Evolutionary conservation across 2,329 filamentous ascomycete genomes (phyloP).

Genomic region (Verruconis gallopava): DNA sequence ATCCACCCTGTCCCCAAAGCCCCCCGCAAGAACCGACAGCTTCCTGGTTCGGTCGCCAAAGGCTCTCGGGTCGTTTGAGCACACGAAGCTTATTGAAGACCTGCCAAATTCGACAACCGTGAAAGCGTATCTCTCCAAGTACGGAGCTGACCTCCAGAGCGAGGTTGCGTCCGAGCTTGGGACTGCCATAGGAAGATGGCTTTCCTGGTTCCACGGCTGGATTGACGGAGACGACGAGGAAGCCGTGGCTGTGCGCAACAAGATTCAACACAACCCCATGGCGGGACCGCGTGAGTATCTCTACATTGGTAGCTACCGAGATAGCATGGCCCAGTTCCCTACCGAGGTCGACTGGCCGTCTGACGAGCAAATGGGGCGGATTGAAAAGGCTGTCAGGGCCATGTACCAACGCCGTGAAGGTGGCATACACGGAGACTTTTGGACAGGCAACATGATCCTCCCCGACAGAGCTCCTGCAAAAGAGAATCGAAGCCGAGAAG

Average conservation of each 20-base stretch:
- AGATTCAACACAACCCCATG: not conserved
- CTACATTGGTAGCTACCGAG: not conserved
- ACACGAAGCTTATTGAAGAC: not conserved
- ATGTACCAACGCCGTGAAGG: not conserved
- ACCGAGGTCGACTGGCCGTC: not conserved
- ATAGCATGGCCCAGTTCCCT: not conserved
- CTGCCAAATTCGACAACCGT: not conserved
- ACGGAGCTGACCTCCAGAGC: not conserved
- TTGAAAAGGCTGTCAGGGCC: not conserved
- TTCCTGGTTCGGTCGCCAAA: not conserved
- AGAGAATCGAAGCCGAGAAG: not conserved
- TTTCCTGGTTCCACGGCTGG: not conserved
- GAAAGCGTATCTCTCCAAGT: not conserved
- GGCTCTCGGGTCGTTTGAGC: not conserved
- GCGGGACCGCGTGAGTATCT: not conserved
- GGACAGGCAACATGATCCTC: slow-evolving; percentile 1
- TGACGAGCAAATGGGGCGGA: not conserved
- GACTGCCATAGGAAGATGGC: not conserved
- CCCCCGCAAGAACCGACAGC: not conserved
- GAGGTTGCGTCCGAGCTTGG: not conserved
- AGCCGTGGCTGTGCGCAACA: not conserved
- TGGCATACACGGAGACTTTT: not conserved
- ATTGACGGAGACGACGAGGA: not conserved
- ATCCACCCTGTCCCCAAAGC: not conserved
- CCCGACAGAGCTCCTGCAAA: not conserved